A percentile compares a stretch with the other conserved stretches of the same genome.
Evolutionary conservation across 805 yeast species (phyloP).

Genomic region (Candida manassasensis): DNA sequence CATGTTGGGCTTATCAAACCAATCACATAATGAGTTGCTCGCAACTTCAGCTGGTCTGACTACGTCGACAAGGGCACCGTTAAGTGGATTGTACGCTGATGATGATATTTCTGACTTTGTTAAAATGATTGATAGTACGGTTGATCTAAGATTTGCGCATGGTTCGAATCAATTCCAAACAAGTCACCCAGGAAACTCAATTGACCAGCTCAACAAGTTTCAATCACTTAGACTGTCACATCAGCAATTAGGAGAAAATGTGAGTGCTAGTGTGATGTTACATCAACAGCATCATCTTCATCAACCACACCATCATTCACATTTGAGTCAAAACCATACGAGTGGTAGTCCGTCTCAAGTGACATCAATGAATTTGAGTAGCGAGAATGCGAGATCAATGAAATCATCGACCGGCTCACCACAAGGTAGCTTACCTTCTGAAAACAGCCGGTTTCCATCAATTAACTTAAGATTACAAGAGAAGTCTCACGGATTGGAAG

Average conservation of each 20-base stretch:
- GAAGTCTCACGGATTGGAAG: constrained; percentile 9
- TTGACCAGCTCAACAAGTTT: constrained; percentile 47
- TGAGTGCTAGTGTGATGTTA: constrained; percentile 45
- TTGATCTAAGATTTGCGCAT: constrained; percentile 40
- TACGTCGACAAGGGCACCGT: constrained; percentile 28
- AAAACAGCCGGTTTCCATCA: constrained; percentile 26
- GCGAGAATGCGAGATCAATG: constrained; percentile 12
- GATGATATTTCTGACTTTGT: constrained; percentile 70
- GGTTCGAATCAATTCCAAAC: constrained; percentile 11
- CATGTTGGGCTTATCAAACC: constrained; percentile 15
- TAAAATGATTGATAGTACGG: constrained; percentile 60
- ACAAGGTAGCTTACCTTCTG: constrained; percentile 12
- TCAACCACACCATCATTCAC: constrained; percentile 5
- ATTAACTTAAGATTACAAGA: constrained; percentile 29
- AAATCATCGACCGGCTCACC: constrained; percentile 23
- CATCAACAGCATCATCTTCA: constrained; percentile 16
- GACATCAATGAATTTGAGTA: neutral
- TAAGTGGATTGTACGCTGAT: constrained; percentile 44
- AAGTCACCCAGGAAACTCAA: constrained; percentile 12
- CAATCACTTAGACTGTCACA: constrained; percentile 50
- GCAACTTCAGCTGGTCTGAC: constrained; percentile 37
- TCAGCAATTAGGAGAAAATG: constrained; percentile 51
- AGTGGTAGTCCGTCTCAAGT: constrained; percentile 3
- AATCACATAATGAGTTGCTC: constrained; percentile 15
- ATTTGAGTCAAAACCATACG: neutral